These are phyloP conservation scores for Trypethelium eluteriae DNA, from an alignment of 495 filamentous ascomycete genomes.

Conservation along the genomic window DNA sequence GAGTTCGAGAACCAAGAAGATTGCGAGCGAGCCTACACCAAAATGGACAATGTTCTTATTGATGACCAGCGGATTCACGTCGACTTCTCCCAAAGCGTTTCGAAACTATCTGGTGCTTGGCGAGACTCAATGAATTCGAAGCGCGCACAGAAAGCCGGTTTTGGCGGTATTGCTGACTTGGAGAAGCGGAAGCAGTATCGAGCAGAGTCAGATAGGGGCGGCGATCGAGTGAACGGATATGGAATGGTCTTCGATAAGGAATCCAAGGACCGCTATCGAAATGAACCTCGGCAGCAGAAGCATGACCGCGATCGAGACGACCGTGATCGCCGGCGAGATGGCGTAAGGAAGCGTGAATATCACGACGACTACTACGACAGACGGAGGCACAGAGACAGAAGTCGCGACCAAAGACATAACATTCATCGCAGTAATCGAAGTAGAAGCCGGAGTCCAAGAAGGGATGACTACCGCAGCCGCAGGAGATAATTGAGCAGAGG, in stretches of 20 bases:
- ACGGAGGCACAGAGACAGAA: conserved; percentile 24
- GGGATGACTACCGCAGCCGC: neutral
- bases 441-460: conserved; percentile 23
- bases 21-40: conserved; percentile 94
- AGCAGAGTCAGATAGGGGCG: conserved; percentile 48
- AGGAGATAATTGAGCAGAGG: neutral
- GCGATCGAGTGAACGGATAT: conserved; percentile 45
- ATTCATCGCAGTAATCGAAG: conserved; percentile 19
- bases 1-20: conserved; percentile 88
- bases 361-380: conserved; percentile 24
- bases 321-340: conserved; percentile 16
- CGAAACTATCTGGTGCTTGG: conserved; percentile 85
- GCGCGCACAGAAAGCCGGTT: conserved; percentile 67
- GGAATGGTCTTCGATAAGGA: conserved; percentile 79
- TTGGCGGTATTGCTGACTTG: conserved; percentile 77
- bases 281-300: conserved; percentile 12
- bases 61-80: conserved; percentile 98
- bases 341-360: conserved; percentile 25
- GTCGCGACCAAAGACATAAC: conserved; percentile 19
- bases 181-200: conserved; percentile 90
- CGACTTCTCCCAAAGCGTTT: conserved; percentile 95
- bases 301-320: conserved; percentile 16
- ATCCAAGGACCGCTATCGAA: conserved; percentile 39
- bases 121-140: conserved; percentile 79
- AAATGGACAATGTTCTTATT: conserved; percentile 94